These are phyloP conservation scores for Zymoseptoria tritici DNA, from an alignment of 2,329 filamentous ascomycete species.

Conservation along the genomic window DNA sequence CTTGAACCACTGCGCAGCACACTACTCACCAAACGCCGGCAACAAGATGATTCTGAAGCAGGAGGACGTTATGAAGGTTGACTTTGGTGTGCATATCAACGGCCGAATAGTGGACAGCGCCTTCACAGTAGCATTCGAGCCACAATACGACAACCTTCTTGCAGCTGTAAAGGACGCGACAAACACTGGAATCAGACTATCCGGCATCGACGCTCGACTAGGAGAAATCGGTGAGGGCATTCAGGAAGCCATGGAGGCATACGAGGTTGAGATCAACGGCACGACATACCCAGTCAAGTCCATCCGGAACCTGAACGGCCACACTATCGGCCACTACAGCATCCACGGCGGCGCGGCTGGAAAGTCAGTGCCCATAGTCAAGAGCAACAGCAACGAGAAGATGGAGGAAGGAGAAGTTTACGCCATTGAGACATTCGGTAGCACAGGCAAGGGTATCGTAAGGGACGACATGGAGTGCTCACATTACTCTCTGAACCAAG, in stretches of 20 bases:
- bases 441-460: constrained; percentile 45
- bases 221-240: constrained; percentile 51
- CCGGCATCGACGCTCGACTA: constrained; percentile 50
- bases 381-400: constrained; percentile 41
- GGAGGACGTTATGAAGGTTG: constrained; percentile 74
- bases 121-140: constrained; percentile 71
- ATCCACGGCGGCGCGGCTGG: constrained; percentile 49
- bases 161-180: constrained; percentile 67
- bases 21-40: constrained; percentile 51
- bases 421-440: constrained; percentile 53
- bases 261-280: constrained; percentile 50
- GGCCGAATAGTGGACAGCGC: constrained; percentile 75
- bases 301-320: constrained; percentile 48
- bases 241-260: constrained; percentile 56
- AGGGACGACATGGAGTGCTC: constrained; percentile 39
- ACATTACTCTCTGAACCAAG: constrained; percentile 31
- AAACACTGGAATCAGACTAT: constrained; percentile 49
- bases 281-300: constrained; percentile 49
- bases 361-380: constrained; percentile 51
- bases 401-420: constrained; percentile 55
- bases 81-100: constrained; percentile 75
- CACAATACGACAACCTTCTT: constrained; percentile 66
- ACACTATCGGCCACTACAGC: constrained; percentile 47
- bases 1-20: constrained; percentile 48
- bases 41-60: constrained; percentile 64